Percentiles rank a stretch among this genome's conserved stretches.
These are phyloP conservation scores for Bondarzewia mesenterica DNA, from an alignment of 1,284 basidiomycete species.

Conservation along the genomic window DNA sequence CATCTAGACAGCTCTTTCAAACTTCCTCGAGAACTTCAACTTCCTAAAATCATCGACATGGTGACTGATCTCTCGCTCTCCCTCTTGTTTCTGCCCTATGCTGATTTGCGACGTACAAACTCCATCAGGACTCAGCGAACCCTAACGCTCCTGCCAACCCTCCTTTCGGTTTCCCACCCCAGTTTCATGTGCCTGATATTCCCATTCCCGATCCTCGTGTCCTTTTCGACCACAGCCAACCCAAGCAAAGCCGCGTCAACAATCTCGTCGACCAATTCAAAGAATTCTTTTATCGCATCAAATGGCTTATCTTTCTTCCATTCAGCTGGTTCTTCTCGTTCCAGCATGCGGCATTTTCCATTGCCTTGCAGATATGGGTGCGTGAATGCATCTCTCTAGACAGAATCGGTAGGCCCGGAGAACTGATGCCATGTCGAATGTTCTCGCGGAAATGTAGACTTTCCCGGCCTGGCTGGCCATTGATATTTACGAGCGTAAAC, in stretches of 20 bases:
- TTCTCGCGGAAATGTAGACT: neutral
- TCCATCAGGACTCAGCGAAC: neutral
- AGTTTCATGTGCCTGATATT: neutral
- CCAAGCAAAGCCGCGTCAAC: neutral
- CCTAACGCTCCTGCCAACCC: neutral
- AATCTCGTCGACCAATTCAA: slow-evolving; percentile 1
- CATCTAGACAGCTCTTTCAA: neutral
- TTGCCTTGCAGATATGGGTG: slow-evolving; percentile 6
- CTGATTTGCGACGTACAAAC: neutral
- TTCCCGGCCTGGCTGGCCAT: neutral
- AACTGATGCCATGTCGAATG: neutral
- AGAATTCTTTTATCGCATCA: slow-evolving; percentile 6
- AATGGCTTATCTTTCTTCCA: slow-evolving; percentile 8
- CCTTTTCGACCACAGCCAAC: neutral
- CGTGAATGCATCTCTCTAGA: neutral
- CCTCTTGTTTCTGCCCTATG: neutral
- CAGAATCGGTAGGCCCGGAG: too few species aligned
- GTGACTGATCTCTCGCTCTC: neutral
- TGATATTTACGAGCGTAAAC: neutral
- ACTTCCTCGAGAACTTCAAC: neutral
- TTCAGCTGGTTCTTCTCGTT: slow-evolving; percentile 12
- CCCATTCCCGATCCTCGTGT: neutral
- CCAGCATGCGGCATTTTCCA: neutral
- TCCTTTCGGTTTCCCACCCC: neutral
- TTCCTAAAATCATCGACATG: neutral